Percentiles rank a stretch among this genome's conserved stretches.
These are phyloP conservation scores for Pythium sukuiense DNA, from an alignment of 352 stramenopile species.

Conservation along the genomic window DNA sequence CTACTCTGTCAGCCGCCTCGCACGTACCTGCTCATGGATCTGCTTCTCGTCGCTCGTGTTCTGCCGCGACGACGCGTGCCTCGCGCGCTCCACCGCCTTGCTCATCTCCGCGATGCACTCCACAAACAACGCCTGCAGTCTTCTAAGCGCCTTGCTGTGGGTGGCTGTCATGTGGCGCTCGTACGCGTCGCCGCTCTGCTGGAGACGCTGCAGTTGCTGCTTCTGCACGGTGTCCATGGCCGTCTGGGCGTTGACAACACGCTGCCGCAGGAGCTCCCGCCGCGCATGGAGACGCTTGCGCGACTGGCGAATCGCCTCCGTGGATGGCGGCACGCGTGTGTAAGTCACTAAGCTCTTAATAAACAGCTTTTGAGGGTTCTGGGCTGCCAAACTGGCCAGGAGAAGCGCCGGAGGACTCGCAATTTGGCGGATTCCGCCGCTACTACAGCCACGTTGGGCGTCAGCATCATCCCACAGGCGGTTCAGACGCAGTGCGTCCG, in stretches of 20 bases:
- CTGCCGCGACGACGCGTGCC: neutral
- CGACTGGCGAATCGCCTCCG: neutral
- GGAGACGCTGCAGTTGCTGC: conserved; percentile 1
- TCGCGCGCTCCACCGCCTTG: conserved; percentile 17
- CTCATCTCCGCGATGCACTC: conserved; percentile 23
- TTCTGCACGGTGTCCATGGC: conserved; percentile 7
- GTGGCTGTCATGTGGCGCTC: neutral
- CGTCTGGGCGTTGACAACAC: neutral
- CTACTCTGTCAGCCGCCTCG: neutral
- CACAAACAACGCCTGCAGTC: conserved; percentile 19
- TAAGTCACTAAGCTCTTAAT: neutral
- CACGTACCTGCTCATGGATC: conserved; percentile 2
- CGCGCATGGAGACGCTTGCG: neutral
- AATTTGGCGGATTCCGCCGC: neutral
- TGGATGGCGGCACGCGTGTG: neutral
- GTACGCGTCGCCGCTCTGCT: neutral
- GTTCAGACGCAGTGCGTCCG: conserved; percentile 1
- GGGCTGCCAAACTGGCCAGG: neutral
- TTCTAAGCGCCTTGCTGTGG: conserved; percentile 1
- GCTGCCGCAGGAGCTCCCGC: conserved; percentile 4
- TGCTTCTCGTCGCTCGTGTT: conserved; percentile 10
- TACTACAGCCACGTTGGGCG: neutral
- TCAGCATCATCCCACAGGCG: neutral
- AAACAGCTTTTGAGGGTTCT: neutral
- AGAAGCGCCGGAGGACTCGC: neutral